Evolutionary conservation across 2,329 filamentous ascomycete species (phyloP).

Genomic region (Zarea fungicola): DNA sequence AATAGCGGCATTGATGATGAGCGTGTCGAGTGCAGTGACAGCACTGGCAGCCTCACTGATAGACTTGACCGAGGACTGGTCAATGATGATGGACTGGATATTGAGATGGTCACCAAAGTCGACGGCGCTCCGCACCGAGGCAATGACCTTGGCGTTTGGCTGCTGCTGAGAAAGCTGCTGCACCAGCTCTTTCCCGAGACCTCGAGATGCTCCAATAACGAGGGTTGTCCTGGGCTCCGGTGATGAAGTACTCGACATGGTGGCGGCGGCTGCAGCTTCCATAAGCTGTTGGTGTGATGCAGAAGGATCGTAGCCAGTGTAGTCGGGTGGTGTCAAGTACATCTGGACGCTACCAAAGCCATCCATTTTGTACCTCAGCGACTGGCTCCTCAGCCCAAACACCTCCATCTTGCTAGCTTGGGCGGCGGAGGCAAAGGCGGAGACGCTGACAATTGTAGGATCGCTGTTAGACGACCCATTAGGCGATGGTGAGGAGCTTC

Average conservation of each 20-base stretch:
- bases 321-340: slow-evolving; percentile 9
- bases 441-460: slow-evolving; percentile 10
- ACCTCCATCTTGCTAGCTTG: slow-evolving; percentile 13
- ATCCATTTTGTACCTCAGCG: slow-evolving; percentile 11
- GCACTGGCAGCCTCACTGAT: slow-evolving; percentile 3
- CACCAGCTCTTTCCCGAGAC: slow-evolving; percentile 9
- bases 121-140: neutral
- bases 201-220: slow-evolving; percentile 10
- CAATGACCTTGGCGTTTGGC: neutral
- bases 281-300: neutral
- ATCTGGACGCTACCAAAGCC: slow-evolving; percentile 11
- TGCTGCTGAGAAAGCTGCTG: slow-evolving; percentile 6
- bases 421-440: slow-evolving; percentile 7
- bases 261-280: neutral
- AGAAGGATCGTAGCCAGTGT: neutral
- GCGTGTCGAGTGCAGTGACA: slow-evolving; percentile 11
- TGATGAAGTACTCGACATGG: neutral
- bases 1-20: slow-evolving; percentile 11
- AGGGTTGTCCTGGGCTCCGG: slow-evolving; percentile 6
- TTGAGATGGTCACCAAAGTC: neutral
- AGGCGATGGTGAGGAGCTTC: neutral
- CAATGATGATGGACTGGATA: slow-evolving; percentile 2
- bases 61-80: slow-evolving; percentile 10
- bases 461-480: slow-evolving; percentile 8
- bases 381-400: slow-evolving; percentile 13